Evolutionary conservation across 2,329 filamentous ascomycete species (phyloP).

Genomic region (Colletotrichum destructivum): DNA sequence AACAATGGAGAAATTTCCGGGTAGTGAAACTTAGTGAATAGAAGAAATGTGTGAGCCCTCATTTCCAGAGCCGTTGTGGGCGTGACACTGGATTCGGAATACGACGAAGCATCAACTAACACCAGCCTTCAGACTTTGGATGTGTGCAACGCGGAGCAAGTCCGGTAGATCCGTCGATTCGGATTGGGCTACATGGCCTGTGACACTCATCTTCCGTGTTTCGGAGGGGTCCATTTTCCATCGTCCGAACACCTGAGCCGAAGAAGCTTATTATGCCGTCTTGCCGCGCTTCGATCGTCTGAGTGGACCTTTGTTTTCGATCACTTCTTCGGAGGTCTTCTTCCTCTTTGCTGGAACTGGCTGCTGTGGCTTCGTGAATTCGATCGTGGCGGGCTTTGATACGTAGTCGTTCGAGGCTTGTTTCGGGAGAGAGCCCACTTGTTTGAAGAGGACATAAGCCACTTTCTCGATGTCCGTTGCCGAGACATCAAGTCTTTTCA

Average conservation of each 20-base stretch:
- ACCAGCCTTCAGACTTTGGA: neutral
- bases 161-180: constrained; percentile 41
- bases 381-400: constrained; percentile 3
- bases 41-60: neutral
- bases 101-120: neutral
- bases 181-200: constrained; percentile 40
- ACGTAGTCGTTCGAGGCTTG: neutral
- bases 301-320: constrained; percentile 42
- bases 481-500: constrained; percentile 65
- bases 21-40: neutral
- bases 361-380: constrained; percentile 28
- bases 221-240: neutral
- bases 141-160: neutral
- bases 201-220: neutral
- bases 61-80: neutral
- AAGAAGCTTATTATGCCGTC: constrained; percentile 39
- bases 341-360: constrained; percentile 45
- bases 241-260: constrained; percentile 15
- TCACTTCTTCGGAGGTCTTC: constrained; percentile 36
- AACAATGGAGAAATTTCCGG: constrained; percentile 18
- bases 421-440: constrained; percentile 36
- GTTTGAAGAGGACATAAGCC: constrained; percentile 77
- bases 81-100: constrained; percentile 6
- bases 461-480: constrained; percentile 79
- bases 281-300: constrained; percentile 50